Evolutionary conservation across 257 asterid genomes (phyloP), one percentile per base, ranked within the genome.

Genomic region (Solanum clarkiae): DNA sequence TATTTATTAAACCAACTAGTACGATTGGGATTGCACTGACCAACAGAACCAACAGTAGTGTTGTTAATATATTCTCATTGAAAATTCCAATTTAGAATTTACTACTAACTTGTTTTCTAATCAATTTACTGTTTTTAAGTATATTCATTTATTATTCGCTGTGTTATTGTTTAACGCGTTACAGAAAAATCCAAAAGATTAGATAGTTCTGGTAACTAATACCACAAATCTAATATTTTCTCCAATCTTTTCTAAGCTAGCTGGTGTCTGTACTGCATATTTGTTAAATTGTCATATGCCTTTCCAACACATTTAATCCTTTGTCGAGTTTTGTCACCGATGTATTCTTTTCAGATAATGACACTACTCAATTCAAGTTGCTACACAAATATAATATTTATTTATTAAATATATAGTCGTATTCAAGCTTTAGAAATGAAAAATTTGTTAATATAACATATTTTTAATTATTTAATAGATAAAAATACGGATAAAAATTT

Each of bases 261-360:
- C 63, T 51, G 82, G 82, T 51, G 63, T 51, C 47, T 51, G 65
- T 77, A 77, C 47, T 26, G 16, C 44, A 77, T 15, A 77, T 51
- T 77, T 77, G 63, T 51, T 49, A 16, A 77, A 77, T 77, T 77
- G 82, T 51, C 63, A 77, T 77, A 77, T 77, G 47, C 47, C 47
- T 77, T 26, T 77, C 47, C 82, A 51, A 77, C 63, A 24, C 82
- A 77, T 51, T 77, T 49, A 77, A 77, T 49, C 63, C 47, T 77
- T 77, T 77, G 47, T 77, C 47, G 47, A 77, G 26, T 51, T 77
- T 77, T 77, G 63, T 77, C 47, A 77, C 65, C 63, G 22, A 16
- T 49, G 62, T 75, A 15, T 57, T 75, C 62, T 51, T 47, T 22
- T 49, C 14, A 8, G 47, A 77, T 47, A 77, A 24, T 77, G 82